Evolutionary conservation across 805 yeast species (phyloP).

Genomic region (Metschnikowia similis): DNA sequence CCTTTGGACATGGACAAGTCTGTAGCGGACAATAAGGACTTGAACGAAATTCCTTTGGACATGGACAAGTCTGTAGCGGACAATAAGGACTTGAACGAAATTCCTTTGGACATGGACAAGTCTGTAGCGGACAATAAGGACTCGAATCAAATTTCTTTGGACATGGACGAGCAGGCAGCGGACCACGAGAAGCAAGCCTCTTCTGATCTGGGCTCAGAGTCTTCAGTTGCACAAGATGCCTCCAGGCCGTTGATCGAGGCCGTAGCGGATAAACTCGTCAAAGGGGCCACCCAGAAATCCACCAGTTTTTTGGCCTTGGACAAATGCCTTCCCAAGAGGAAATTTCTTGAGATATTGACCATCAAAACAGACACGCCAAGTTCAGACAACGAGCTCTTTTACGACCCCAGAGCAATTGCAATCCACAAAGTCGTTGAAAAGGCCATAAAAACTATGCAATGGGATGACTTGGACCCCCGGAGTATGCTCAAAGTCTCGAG

Average conservation of each 20-base stretch:
- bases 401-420: conserved; percentile 31
- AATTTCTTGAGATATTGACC: conserved; percentile 50
- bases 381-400: conserved; percentile 15
- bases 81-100: not conserved
- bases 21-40: no score
- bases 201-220: not conserved
- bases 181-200: no score
- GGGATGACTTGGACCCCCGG: conserved; percentile 11
- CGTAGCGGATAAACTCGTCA: not conserved
- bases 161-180: not conserved
- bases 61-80: conserved; percentile 12
- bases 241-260: not conserved
- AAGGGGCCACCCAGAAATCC: conserved; percentile 25
- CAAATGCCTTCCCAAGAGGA: conserved; percentile 68
- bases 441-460: conserved; percentile 15
- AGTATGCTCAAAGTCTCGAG: conserved; percentile 15
- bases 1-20: conserved; percentile 2
- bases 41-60: conserved; percentile 19
- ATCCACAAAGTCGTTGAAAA: conserved; percentile 34
- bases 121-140: not conserved
- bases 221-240: not conserved
- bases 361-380: conserved; percentile 21
- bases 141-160: not conserved
- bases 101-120: not conserved
- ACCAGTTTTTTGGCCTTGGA: conserved; percentile 75